phyloP scores from a whole-genome alignment of 2,329 filamentous ascomycete species.

The Chrysoporthe cubensis region DNA sequence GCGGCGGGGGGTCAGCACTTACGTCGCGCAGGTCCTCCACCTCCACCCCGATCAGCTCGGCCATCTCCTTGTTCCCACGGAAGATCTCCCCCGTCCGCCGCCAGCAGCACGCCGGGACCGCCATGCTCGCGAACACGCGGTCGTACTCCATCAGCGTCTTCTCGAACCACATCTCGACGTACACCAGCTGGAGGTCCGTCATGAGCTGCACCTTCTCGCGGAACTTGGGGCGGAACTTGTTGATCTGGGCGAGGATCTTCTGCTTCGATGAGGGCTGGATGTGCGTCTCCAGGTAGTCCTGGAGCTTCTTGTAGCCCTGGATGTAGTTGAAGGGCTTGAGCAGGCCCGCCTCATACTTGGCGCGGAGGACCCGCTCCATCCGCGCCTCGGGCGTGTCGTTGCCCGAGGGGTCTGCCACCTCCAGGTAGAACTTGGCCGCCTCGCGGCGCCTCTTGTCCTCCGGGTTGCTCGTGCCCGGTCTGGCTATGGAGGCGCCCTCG shows the following conservation, averaged over 20 bases:
- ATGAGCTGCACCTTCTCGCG: conserved; percentile 90
- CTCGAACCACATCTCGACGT: conserved; percentile 99
- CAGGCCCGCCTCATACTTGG: conserved; percentile 94
- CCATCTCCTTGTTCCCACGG: conserved; percentile 98
- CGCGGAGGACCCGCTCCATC: conserved; percentile 91
- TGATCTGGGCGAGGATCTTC: conserved; percentile 88
- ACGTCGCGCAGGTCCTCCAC: conserved; percentile 91
- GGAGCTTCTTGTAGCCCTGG: conserved; percentile 88
- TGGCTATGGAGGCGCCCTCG: conserved; percentile 56
- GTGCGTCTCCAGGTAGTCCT: conserved; percentile 89
- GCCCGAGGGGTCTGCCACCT: conserved; percentile 91
- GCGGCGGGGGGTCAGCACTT: conserved; percentile 44
- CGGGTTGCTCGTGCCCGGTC: conserved; percentile 63
- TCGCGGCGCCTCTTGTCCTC: conserved; percentile 56
- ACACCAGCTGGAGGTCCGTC: conserved; percentile 91
- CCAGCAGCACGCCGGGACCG: conserved; percentile 97
- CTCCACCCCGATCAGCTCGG: conserved; percentile 89
- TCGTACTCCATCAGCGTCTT: conserved; percentile 96
- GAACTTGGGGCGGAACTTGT: conserved; percentile 94
- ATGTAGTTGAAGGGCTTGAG: conserved; percentile 98
- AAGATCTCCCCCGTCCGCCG: conserved; percentile 96
- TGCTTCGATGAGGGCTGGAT: conserved; percentile 82
- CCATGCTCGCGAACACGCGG: conserved; percentile 98
- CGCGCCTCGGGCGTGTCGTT: conserved; percentile 85
- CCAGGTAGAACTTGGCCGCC: conserved; percentile 91